Percentiles rank a stretch among this genome's conserved stretches.
phyloP scores from a whole-genome alignment of 1,284 basidiomycete genomes.

The Leccinum angustisporum region DNA sequence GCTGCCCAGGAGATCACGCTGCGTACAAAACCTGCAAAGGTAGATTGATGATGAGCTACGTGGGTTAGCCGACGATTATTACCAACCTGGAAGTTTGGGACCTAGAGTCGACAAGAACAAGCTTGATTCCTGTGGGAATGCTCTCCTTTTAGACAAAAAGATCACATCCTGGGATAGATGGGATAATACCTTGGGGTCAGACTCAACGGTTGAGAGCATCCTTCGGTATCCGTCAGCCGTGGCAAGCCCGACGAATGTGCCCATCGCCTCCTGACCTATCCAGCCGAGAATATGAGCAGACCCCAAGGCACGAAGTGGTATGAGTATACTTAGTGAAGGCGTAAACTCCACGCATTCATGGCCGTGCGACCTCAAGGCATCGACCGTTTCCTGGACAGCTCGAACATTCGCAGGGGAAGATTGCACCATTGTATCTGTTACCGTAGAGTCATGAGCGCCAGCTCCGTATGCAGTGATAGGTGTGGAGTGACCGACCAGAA shows the following conservation, averaged over 20 bases:
- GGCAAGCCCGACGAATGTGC: constrained; percentile 67
- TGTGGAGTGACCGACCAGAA: constrained; percentile 43
- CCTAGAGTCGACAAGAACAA: constrained; percentile 61
- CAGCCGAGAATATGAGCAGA: constrained; percentile 1
- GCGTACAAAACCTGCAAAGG: constrained; percentile 49
- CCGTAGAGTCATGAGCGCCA: neutral
- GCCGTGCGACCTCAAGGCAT: constrained; percentile 63
- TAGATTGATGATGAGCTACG: neutral
- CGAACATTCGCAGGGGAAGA: constrained; percentile 79
- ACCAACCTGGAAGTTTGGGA: constrained; percentile 56
- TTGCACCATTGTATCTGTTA: constrained; percentile 61
- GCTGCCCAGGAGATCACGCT: constrained; percentile 48
- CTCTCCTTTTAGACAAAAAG: neutral
- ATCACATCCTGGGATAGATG: neutral
- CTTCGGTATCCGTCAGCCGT: constrained; percentile 79
- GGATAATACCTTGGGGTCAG: constrained; percentile 63
- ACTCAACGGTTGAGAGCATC: constrained; percentile 63
- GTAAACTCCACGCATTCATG: constrained; percentile 78
- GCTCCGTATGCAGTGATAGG: neutral
- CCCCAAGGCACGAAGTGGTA: neutral
- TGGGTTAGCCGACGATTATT: neutral
- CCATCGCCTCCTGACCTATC: constrained; percentile 51
- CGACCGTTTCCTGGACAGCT: constrained; percentile 76
- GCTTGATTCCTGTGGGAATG: constrained; percentile 47
- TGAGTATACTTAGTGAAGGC: constrained; percentile 46